Percentiles rank a stretch among this genome's conserved stretches.
Evolutionary conservation across 2,329 filamentous ascomycete species (phyloP).

Genomic region (Purpureocillium takamizusanense): DNA sequence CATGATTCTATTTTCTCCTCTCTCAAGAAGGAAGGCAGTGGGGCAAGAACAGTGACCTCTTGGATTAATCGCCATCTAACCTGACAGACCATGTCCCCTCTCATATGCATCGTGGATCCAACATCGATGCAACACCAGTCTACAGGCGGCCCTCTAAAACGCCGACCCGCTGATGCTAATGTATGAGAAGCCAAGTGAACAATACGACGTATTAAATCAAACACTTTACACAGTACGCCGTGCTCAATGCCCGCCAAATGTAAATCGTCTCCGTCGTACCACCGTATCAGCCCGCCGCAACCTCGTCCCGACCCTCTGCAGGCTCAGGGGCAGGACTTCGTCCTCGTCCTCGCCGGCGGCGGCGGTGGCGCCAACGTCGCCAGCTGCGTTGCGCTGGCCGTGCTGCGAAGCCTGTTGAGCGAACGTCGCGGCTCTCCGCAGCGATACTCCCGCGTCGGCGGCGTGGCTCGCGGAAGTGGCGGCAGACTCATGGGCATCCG

Average conservation of each 20-base stretch:
- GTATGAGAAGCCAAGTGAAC: background rate
- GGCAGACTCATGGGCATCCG: background rate
- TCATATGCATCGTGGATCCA: too few species aligned
- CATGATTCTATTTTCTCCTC: too few species aligned
- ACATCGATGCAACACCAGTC: too few species aligned
- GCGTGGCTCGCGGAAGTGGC: background rate
- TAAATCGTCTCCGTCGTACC: slow-evolving; percentile 19
- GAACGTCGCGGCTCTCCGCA: slow-evolving; percentile 1
- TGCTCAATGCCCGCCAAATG: slow-evolving; percentile 2
- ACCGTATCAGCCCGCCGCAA: slow-evolving; percentile 19
- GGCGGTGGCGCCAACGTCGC: slow-evolving; percentile 8
- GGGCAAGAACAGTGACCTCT: too few species aligned
- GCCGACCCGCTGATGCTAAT: too few species aligned
- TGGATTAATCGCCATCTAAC: too few species aligned
- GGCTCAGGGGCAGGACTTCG: slow-evolving; percentile 34
- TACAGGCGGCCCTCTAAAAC: too few species aligned
- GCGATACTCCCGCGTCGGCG: background rate
- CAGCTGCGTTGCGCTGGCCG: background rate
- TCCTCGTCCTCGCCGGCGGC: slow-evolving; percentile 17
- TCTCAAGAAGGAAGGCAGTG: too few species aligned
- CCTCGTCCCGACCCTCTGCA: slow-evolving; percentile 37
- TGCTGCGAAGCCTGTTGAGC: background rate
- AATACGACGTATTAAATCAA: too few species aligned
- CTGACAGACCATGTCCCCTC: too few species aligned
- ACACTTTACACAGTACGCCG: background rate